phyloP scores from a whole-genome alignment of 163 green algal species.

The Chlamydomonas reinhardtii region DNA sequence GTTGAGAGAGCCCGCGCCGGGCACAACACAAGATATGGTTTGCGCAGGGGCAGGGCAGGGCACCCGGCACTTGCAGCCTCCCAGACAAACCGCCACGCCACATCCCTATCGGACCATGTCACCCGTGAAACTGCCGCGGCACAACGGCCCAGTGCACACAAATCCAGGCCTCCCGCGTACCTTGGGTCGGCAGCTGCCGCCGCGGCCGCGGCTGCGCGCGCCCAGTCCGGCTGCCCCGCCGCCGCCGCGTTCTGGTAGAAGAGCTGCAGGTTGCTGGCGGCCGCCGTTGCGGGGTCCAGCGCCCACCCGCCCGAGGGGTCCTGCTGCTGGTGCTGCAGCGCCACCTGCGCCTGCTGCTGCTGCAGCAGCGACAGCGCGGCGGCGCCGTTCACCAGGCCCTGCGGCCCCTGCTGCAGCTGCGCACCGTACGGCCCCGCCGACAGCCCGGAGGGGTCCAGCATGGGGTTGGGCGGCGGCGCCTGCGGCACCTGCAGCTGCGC shows the following conservation, averaged over 20 bases:
- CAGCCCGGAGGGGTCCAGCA: conserved; percentile 27
- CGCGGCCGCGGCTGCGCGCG: conserved; percentile 12
- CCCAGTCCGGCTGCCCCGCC: conserved; percentile 17
- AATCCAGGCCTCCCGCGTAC: background rate
- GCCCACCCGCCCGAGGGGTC: conserved; percentile 12
- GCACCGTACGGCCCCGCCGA: conserved; percentile 15
- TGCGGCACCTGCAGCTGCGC: conserved; percentile 11
- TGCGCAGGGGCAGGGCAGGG: background rate
- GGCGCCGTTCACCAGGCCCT: background rate
- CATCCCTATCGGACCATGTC: no score
- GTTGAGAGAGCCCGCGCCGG: conserved; percentile 16
- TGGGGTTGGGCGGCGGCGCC: background rate
- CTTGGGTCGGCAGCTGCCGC: conserved; percentile 12
- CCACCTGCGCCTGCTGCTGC: conserved; percentile 24
- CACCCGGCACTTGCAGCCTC: background rate
- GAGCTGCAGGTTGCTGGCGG: conserved; percentile 40
- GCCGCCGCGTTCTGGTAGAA: conserved; percentile 43
- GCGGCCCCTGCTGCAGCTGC: background rate
- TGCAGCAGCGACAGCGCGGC: conserved; percentile 7
- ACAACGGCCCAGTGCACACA: no score
- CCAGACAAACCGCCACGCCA: background rate
- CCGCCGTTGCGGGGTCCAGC: conserved; percentile 19
- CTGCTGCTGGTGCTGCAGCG: background rate
- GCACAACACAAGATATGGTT: background rate
- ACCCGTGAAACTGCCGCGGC: no score